Evolutionary conservation across 495 filamentous ascomycete species (phyloP).

Genomic region (Neurospora hispaniola): DNA sequence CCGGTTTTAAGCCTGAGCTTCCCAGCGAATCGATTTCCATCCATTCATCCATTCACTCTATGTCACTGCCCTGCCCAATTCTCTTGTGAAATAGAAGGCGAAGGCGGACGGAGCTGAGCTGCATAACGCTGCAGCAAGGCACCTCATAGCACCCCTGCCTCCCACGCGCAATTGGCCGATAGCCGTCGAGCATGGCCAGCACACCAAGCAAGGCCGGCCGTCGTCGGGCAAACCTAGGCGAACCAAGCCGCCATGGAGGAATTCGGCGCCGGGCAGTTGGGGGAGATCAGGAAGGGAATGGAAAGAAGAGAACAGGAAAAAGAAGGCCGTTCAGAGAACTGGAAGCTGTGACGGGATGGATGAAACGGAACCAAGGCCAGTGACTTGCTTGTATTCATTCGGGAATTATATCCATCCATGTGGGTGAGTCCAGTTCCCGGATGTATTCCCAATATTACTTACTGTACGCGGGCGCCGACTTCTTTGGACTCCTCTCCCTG

Average conservation of each 20-base stretch:
- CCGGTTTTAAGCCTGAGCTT: neutral
- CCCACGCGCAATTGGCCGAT: conserved; percentile 23
- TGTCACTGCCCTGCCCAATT: neutral
- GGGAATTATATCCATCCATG: neutral
- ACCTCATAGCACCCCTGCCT: conserved; percentile 14
- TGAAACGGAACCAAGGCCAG: neutral
- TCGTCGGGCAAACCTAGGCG: neutral
- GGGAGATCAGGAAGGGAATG: neutral
- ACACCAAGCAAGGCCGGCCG: conserved; percentile 28
- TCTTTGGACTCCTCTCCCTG: neutral
- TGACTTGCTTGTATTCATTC: neutral
- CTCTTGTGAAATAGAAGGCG: neutral
- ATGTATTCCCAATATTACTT: neutral
- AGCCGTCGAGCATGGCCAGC: conserved; percentile 26
- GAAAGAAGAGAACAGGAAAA: neutral
- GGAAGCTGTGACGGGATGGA: neutral
- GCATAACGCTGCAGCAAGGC: conserved; percentile 24
- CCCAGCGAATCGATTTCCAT: neutral
- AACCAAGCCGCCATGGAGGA: neutral
- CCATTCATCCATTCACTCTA: neutral
- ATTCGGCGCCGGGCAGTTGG: neutral
- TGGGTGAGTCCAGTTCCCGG: neutral
- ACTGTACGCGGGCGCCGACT: neutral
- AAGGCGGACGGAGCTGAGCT: conserved; percentile 7
- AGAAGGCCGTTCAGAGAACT: neutral